phyloP scores from a whole-genome alignment of 83 land plant species.

The Thuja plicata region DNA sequence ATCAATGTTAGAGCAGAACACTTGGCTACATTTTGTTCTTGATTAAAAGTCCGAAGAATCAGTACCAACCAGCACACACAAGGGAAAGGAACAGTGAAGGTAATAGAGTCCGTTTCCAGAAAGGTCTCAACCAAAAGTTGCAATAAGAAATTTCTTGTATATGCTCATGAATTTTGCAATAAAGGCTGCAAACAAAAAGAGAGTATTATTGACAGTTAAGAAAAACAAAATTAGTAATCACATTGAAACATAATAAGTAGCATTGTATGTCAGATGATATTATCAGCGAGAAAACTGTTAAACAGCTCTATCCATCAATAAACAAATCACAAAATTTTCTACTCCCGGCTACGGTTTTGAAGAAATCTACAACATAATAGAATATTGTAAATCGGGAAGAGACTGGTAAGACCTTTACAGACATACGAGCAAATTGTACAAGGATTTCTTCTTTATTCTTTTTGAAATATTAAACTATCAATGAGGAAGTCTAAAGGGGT shows the following conservation, averaged over 20 bases:
- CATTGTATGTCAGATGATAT: not conserved
- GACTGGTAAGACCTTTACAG: not conserved
- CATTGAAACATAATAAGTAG: not conserved
- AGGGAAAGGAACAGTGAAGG: not conserved
- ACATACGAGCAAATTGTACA: not conserved
- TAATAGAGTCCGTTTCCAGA: not conserved
- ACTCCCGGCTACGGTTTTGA: not conserved
- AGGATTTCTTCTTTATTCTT: too few relatives aligned
- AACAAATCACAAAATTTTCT: not conserved
- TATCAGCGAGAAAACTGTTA: not conserved
- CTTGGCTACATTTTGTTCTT: not conserved
- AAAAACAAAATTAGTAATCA: not conserved
- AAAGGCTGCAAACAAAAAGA: conserved; percentile 67
- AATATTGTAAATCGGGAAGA: not conserved
- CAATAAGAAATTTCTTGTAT: conserved; percentile 85
- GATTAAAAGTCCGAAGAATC: not conserved
- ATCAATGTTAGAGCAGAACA: not conserved
- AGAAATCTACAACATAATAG: not conserved
- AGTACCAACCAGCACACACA: not conserved
- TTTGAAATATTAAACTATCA: too few relatives aligned
- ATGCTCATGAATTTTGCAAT: conserved; percentile 98
- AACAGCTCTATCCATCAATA: not conserved
- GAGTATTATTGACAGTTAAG: not conserved
- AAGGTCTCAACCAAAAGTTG: conserved; percentile 75
- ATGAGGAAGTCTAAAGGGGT: too few relatives aligned